Evolutionary conservation across 2,329 filamentous ascomycete species (phyloP).

Genomic region (Aureobasidium sp.): DNA sequence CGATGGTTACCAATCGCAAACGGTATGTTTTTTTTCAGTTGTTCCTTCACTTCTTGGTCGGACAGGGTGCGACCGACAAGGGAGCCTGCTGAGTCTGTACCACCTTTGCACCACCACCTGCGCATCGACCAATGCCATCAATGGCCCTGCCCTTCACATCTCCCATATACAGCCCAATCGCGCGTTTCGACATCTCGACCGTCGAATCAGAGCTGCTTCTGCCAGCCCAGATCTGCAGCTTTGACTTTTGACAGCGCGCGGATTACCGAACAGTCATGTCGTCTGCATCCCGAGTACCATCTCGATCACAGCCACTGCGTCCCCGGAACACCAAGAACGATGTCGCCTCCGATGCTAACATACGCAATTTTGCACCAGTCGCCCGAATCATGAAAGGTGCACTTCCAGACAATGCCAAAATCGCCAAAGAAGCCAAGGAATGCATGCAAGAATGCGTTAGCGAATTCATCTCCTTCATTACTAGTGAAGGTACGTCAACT

Average conservation of each 20-base stretch:
- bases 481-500: slow-evolving; percentile 74
- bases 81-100: slow-evolving; percentile 19
- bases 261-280: slow-evolving; percentile 33
- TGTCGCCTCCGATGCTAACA: slow-evolving; percentile 70
- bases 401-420: slow-evolving; percentile 95
- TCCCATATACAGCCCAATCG: slow-evolving; percentile 33
- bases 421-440: slow-evolving; percentile 91
- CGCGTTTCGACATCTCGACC: slow-evolving; percentile 38
- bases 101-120: slow-evolving; percentile 22
- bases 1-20: slow-evolving; percentile 99
- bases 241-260: slow-evolving; percentile 23
- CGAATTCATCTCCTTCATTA: slow-evolving; percentile 99
- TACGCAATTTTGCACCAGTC: slow-evolving; percentile 89
- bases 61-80: neutral
- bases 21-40: slow-evolving; percentile 62
- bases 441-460: slow-evolving; percentile 99
- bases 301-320: slow-evolving; percentile 19
- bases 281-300: slow-evolving; percentile 30
- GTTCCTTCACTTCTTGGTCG: neutral
- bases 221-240: slow-evolving; percentile 27
- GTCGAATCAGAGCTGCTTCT: slow-evolving; percentile 37
- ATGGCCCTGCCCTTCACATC: slow-evolving; percentile 19
- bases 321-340: slow-evolving; percentile 22
- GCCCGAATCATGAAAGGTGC: slow-evolving; percentile 99
- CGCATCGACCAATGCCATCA: slow-evolving; percentile 23